These are phyloP conservation scores for Boeremia exigua DNA, from an alignment of 2,329 filamentous ascomycete genomes.

Conservation along the genomic window DNA sequence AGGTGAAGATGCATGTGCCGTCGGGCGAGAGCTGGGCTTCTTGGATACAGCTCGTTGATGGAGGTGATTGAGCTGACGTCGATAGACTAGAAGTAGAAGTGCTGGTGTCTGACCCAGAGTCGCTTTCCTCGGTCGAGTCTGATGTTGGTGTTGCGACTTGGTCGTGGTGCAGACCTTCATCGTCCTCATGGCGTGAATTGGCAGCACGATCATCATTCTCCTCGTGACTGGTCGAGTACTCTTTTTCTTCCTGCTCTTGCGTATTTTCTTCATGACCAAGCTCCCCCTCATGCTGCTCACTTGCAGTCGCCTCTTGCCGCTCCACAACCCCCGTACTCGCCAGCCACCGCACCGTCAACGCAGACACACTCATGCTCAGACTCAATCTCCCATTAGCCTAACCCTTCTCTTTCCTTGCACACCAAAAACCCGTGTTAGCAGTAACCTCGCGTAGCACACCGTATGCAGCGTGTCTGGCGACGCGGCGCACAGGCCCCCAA, in stretches of 20 bases:
- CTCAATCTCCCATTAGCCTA: not conserved
- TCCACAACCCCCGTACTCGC: conserved; percentile 26
- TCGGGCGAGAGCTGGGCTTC: conserved; percentile 53
- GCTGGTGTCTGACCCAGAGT: not conserved
- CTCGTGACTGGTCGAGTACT: not conserved
- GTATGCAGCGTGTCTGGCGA: no score
- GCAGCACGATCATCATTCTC: not conserved
- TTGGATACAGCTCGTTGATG: conserved; percentile 33
- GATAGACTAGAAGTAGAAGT: not conserved
- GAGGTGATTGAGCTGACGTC: not conserved
- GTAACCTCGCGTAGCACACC: no score
- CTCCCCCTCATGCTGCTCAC: not conserved
- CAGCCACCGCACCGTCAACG: conserved; percentile 28
- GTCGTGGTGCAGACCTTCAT: not conserved
- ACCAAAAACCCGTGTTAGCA: not conserved
- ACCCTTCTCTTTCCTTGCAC: not conserved
- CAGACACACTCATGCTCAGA: conserved; percentile 13
- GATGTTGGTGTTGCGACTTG: not conserved
- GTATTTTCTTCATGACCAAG: not conserved
- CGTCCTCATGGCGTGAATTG: not conserved
- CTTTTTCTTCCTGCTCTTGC: not conserved
- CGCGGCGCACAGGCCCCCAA: conserved; percentile 11
- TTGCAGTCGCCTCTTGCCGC: not conserved
- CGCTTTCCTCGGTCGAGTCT: not conserved
- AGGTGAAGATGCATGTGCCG: conserved; percentile 63